Evolutionary conservation across 192 early-diverging fungal genomes (phyloP).

Genomic region (Backusella mclennaniae): DNA sequence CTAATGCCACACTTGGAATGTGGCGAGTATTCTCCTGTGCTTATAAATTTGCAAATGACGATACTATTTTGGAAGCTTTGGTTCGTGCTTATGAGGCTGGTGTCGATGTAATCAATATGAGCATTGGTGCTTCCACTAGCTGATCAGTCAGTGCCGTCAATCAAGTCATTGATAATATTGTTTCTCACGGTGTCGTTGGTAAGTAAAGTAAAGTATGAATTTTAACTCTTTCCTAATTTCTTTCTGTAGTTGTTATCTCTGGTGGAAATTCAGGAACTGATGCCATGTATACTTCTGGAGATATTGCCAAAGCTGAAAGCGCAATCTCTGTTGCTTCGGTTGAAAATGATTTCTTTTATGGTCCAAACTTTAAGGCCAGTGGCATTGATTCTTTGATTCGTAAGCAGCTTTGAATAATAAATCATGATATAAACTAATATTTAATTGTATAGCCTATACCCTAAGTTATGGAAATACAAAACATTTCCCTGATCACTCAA

Average conservation of each 20-base stretch:
- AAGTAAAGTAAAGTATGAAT: conserved; percentile 10
- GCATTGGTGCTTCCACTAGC: conserved; percentile 65
- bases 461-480: conserved; percentile 58
- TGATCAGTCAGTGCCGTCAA: conserved; percentile 51
- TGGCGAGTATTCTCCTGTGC: conserved; percentile 76
- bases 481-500: background rate
- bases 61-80: conserved; percentile 75
- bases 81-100: conserved; percentile 61
- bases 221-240: too few relatives aligned
- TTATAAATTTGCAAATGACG: conserved; percentile 61
- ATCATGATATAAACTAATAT: background rate
- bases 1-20: conserved; percentile 64
- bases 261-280: conserved; percentile 63
- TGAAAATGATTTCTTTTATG: conserved; percentile 39
- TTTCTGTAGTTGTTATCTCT: conserved; percentile 48
- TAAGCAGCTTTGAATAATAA: conserved; percentile 8
- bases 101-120: conserved; percentile 79
- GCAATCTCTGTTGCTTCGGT: conserved; percentile 58
- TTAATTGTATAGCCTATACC: conserved; percentile 35
- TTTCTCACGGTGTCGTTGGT: conserved; percentile 44
- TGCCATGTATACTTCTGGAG: conserved; percentile 53
- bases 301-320: conserved; percentile 51
- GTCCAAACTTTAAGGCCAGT: conserved; percentile 38
- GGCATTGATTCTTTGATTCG: background rate
- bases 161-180: conserved; percentile 32